phyloP scores from a whole-genome alignment of 2,329 filamentous ascomycete species.

The Fusarium burgessii region DNA sequence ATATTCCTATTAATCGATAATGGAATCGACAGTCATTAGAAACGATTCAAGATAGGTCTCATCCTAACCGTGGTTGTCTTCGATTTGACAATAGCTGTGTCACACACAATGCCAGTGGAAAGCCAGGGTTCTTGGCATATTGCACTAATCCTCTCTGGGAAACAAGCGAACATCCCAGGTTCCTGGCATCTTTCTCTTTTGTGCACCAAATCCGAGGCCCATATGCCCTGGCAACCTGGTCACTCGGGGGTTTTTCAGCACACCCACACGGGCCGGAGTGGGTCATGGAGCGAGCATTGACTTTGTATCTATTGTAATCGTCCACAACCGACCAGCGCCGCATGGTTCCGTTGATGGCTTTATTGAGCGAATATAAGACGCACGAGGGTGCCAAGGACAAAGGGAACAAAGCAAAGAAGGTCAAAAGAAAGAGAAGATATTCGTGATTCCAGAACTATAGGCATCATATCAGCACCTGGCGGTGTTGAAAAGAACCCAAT shows the following conservation, averaged over 20 bases:
- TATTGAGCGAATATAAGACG: not conserved
- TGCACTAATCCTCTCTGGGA: conserved; percentile 29
- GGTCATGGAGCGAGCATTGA: conserved; percentile 26
- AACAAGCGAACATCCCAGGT: conserved; percentile 26
- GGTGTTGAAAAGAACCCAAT: conserved; percentile 13
- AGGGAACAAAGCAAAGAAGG: not conserved
- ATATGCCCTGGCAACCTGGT: conserved; percentile 31
- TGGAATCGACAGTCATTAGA: not conserved
- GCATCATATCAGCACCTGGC: conserved; percentile 2
- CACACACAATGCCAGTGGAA: conserved; percentile 16
- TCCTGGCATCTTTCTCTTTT: conserved; percentile 29
- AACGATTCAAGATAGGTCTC: not conserved
- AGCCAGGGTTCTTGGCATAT: conserved; percentile 32
- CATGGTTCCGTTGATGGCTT: conserved; percentile 14
- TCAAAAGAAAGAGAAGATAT: too few species aligned
- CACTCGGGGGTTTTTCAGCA: conserved; percentile 37
- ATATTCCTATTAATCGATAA: not conserved
- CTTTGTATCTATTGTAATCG: conserved; percentile 3
- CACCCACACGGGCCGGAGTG: conserved; percentile 35
- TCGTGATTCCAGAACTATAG: not conserved
- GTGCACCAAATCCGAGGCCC: not conserved
- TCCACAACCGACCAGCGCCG: not conserved
- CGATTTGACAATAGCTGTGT: conserved; percentile 12
- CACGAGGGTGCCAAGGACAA: not conserved
- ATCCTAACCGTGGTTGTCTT: conserved; percentile 14